Base-by-base conservation (phyloP, 1,284 basidiomycete species). In the Coniophora puteana region DNA sequence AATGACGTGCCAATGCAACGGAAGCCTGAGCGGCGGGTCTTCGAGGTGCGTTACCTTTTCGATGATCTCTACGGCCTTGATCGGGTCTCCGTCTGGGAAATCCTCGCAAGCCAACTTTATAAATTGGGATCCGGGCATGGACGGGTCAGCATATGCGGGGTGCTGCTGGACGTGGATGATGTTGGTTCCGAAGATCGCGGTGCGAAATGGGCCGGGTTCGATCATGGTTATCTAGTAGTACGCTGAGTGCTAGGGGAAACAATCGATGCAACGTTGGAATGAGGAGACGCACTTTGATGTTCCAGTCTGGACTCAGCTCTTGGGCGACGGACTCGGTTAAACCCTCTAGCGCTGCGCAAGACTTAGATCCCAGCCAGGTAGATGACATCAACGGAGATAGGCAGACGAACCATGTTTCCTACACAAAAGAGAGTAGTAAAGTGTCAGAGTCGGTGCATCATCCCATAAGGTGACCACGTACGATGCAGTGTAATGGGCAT, bases 1-100 rank as follows among this genome's bases (percentile, higher is more conserved):
- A 13, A 57, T 16, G 4, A 25, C 39, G 5, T 23, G 40, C 29
- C 38, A 48, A 8, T 62, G 58, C 3, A 65, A 47, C 11, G 55
- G 52, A 22, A 64, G 44, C 4, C 53, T 53, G 6, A 63, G 35
- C 1, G 62, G 62, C 1, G 60, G 55, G 18, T 54, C 39, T 8
- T 60, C 51, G 22, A 61, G 16, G 17, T 23, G 39, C 13, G 49
- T 43, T 14, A 13, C 41, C 23, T 36, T 51, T 33, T 61, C 58
- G 24, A 51, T 49, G 5, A 33, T 44, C 6, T 46, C 18, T 14
- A 46, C 55, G 4, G 43, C 52, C 27, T 59, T 61, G 30, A 44
- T 36, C 2, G 54, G 37, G 28, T 48, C 57, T 3, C 54, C 58
- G 13, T 44, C 23, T n/a, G n/a, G n/a, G n/a, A n/a, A n/a, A n/a